Evolutionary conservation across 2,329 filamentous ascomycete genomes (phyloP), one percentile per base, ranked within the genome.

Genomic region (Aurifilum marmelostoma): DNA sequence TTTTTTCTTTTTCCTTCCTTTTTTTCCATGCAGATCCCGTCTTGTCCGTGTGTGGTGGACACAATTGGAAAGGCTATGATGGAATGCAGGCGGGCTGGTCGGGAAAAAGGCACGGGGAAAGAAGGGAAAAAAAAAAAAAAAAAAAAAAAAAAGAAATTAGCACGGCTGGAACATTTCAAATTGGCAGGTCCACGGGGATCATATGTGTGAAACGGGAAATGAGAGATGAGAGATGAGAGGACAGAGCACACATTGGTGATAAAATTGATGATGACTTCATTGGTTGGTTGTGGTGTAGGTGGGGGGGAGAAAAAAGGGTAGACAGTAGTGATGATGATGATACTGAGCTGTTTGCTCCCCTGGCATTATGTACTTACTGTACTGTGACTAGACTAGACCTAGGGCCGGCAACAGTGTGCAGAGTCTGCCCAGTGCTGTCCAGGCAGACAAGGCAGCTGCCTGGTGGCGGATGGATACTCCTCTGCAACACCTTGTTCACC

Each of bases 381-480:
- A n/a, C n/a, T n/a, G n/a, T n/a, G n/a, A n/a, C n/a, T n/a, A n/a
- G n/a, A n/a, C n/a, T n/a, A n/a, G n/a, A n/a, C n/a, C n/a, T n/a
- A n/a, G n/a, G n/a, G n/a, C n/a, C n/a, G n/a, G n/a, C n/a, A n/a
- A n/a, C n/a, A n/a, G n/a, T 34, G 34, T 4, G 8, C 4, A 34
- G 34, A 34, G 34, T 8, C 34, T 34, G 34, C 34, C 34, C 8
- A 4, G 8, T 34, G n/a, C 24, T 16, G 14, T 16, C 24, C 27
- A 56, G 52, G 52, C 52, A 56, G 52, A 16, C 52, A 27, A 11
- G 52, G 52, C 52, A 32, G 52, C 52, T 56, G 52, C 52, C 52
- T 56, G 52, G 24, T 56, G 52, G 52, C 24, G 14, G 39, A 43
- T 62, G 58, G 43, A 50, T 56, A 54, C 65, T 9, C 52, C 62